Conservation (phyloP, 2,329 filamentous ascomycete genomes). For the Aspergillus eucalypticola region DNA sequence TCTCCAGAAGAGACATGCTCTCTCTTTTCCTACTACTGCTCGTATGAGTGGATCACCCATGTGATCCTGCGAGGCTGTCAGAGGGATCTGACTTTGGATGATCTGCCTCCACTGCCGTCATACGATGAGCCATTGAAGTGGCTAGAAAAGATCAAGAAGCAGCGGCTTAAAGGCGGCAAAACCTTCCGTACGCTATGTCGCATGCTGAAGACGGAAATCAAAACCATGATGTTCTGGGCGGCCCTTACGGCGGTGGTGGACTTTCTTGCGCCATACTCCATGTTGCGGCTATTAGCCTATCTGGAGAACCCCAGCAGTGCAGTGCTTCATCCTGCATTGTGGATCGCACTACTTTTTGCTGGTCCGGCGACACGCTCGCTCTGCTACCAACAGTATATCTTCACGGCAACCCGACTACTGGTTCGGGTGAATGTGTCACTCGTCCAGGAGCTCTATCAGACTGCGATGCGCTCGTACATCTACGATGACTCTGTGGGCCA, state of each 20-base stretch:
- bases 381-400: conserved; percentile 59
- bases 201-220: conserved; percentile 28
- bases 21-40: conserved; percentile 34
- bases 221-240: conserved; percentile 30
- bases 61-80: conserved; percentile 32
- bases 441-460: conserved; percentile 60
- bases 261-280: conserved; percentile 55
- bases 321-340: conserved; percentile 53
- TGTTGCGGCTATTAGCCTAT: conserved; percentile 57
- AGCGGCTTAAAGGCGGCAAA: conserved; percentile 29
- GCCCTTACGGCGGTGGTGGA: conserved; percentile 40
- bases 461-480: conserved; percentile 56
- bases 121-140: conserved; percentile 33
- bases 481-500: conserved; percentile 46
- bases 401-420: conserved; percentile 57
- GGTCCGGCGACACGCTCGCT: conserved; percentile 54
- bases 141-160: conserved; percentile 26
- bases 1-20: conserved; percentile 37
- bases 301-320: conserved; percentile 50
- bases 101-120: conserved; percentile 33
- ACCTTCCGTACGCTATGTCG: conserved; percentile 29
- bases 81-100: conserved; percentile 32
- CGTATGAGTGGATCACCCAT: conserved; percentile 37
- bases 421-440: conserved; percentile 59
- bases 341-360: conserved; percentile 56